A percentile compares a stretch with the other conserved stretches of the same genome.
phyloP scores from a whole-genome alignment of 2,329 filamentous ascomycete species.

The Fusarium sulawesiense region DNA sequence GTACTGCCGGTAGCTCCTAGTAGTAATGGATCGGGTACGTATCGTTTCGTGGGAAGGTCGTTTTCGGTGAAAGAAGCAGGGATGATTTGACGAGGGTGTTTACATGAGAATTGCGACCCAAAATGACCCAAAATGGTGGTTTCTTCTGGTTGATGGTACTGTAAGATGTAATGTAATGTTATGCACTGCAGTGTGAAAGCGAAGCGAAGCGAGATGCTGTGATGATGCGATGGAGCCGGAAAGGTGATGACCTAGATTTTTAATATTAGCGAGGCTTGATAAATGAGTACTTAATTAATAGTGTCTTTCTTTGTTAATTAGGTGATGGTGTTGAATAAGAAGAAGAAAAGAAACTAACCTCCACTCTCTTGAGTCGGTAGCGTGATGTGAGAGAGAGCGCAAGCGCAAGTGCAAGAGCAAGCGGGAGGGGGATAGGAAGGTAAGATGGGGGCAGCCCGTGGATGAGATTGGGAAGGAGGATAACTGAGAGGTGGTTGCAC shows the following conservation, averaged over 20 bases:
- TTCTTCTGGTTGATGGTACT: not conserved
- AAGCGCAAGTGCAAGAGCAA: not conserved
- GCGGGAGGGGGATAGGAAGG: conserved; percentile 19
- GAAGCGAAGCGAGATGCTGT: not conserved
- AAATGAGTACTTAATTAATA: not conserved
- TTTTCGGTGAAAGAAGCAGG: conserved; percentile 47
- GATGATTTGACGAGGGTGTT: conserved; percentile 43
- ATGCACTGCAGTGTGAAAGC: not conserved
- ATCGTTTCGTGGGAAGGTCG: conserved; percentile 27
- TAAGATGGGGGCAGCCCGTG: conserved; percentile 21
- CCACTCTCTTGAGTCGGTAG: conserved; percentile 14
- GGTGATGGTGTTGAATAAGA: conserved; percentile 30
- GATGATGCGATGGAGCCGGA: conserved; percentile 7
- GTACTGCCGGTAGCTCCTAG: not conserved
- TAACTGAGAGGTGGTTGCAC: conserved; percentile 35
- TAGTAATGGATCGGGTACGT: conserved; percentile 21
- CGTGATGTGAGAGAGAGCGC: conserved; percentile 4
- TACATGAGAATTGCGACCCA: conserved; percentile 29
- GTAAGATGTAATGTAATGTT: not conserved
- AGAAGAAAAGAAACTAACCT: conserved; percentile 16
- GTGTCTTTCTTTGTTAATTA: conserved; percentile 25
- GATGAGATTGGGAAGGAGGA: conserved; percentile 33
- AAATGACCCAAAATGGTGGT: conserved; percentile 10
- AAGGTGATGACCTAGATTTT: not conserved
- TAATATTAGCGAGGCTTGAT: not conserved